phyloP scores from a whole-genome alignment of 441 rosid genomes.

The Jatropha podagrica region DNA sequence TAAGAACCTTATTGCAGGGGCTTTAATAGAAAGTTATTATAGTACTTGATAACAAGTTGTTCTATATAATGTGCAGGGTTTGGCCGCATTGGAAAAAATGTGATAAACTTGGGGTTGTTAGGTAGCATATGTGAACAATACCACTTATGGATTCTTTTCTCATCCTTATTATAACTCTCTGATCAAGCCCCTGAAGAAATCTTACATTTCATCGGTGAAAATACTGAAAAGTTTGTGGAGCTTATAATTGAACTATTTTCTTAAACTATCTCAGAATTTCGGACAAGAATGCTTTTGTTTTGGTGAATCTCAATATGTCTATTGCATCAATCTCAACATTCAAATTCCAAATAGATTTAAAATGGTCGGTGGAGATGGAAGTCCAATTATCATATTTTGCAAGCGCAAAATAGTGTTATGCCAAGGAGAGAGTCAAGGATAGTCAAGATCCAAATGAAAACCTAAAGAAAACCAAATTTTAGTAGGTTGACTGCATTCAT shows the following conservation, averaged over 20 bases:
- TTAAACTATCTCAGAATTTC: not conserved
- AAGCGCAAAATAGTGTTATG: conserved; percentile 71
- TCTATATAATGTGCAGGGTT: not conserved
- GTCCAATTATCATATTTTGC: conserved; percentile 48
- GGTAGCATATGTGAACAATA: not conserved
- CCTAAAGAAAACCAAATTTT: not conserved
- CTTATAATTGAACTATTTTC: not conserved
- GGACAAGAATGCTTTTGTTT: not conserved
- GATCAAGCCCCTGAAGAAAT: not conserved
- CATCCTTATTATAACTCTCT: not conserved
- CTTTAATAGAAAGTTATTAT: not conserved
- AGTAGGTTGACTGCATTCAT: not conserved
- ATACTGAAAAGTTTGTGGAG: not conserved
- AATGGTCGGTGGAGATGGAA: conserved; percentile 66
- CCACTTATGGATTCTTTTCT: not conserved
- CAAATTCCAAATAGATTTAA: conserved; percentile 54
- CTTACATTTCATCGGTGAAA: too few relatives aligned
- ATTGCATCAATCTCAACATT: conserved; percentile 68
- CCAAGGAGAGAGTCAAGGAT: conserved; percentile 46
- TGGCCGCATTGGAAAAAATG: not conserved
- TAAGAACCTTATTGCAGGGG: too few relatives aligned
- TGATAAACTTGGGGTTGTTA: not conserved
- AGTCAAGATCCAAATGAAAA: conserved; percentile 38
- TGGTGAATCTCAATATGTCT: not conserved
- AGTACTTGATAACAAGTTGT: not conserved